Base-by-base conservation (phyloP, 2,329 filamentous ascomycete species). In the Microsporum canis region DNA sequence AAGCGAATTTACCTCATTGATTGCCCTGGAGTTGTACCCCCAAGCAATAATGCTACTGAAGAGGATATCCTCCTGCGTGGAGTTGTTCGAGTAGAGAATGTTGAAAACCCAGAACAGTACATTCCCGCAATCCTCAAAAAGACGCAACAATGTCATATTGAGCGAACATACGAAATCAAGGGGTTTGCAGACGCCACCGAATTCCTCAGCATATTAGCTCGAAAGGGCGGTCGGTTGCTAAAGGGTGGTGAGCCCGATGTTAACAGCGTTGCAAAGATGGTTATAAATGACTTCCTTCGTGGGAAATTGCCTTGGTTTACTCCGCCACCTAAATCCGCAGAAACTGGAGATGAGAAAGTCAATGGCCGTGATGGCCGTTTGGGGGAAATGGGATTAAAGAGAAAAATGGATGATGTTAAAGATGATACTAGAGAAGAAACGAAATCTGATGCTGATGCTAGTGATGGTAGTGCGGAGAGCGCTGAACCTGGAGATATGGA, bases 301-400 rank as follows among this genome's bases (percentile, higher is more conserved):
- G 94, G 94, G 61, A 96, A 92, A 76, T 89, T 97, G 31, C 94
- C 94, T 1, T 99, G 95, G 94, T 99, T 91, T 71, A 94, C 89
- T 0, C 85, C 90, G 6, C 86, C 91, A 7, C 90, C 91, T 1
- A 76, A 80, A 12, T 70, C 74, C 56, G 78, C 76, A 7, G 78
- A 78, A 5, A 17, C 29, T 36, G 51, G 51, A 23, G 78, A 76
- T 12, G 75, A 76, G n/a, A 68, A 72, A 41, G 76, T 86, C n/a
- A 83, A 86, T 64, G 88, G 89, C 3, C 84, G 91, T 55, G 83
- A 88, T 63, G 91, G 91, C 10, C 82, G 84, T 66, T 78, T 95
- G 0, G 91, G 91, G 17, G 90, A 96, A 75, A 96, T 95, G 86
- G 76, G 77, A 62, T 84, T 84, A 47, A 87, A 85, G 75, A 89